Evolutionary conservation across 2,329 filamentous ascomycete genomes (phyloP).

Genomic region (Fusarium hainanense): DNA sequence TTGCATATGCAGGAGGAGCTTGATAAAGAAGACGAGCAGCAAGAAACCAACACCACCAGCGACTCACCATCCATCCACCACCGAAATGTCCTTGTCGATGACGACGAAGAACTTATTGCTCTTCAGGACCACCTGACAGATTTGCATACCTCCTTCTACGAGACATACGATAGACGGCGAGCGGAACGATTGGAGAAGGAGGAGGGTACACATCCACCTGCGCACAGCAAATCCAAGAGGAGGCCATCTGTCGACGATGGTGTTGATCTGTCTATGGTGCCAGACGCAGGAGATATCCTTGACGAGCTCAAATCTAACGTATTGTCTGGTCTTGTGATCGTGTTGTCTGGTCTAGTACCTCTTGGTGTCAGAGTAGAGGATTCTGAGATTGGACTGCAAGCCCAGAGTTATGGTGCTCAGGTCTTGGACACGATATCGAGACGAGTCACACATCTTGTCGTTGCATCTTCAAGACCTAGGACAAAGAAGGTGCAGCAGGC

Average conservation of each 20-base stretch:
- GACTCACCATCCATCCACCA: slow-evolving; percentile 52
- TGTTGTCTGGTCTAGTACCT: slow-evolving; percentile 91
- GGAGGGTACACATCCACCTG: slow-evolving; percentile 51
- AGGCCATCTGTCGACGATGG: slow-evolving; percentile 53
- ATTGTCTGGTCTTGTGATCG: slow-evolving; percentile 79
- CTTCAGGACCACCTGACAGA: slow-evolving; percentile 80
- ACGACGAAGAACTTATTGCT: slow-evolving; percentile 83
- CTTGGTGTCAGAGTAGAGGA: slow-evolving; percentile 80
- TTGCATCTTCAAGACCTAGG: slow-evolving; percentile 75
- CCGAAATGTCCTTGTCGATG: slow-evolving; percentile 83
- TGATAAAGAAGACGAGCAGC: slow-evolving; percentile 76
- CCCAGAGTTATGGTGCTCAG: slow-evolving; percentile 83
- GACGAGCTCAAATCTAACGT: slow-evolving; percentile 81
- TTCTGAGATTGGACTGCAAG: slow-evolving; percentile 89
- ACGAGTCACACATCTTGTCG: slow-evolving; percentile 79
- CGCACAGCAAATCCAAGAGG: slow-evolving; percentile 48
- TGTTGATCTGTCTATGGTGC: slow-evolving; percentile 67
- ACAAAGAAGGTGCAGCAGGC: slow-evolving; percentile 94
- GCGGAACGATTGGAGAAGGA: slow-evolving; percentile 50
- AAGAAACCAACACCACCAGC: slow-evolving; percentile 41
- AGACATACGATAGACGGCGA: slow-evolving; percentile 76
- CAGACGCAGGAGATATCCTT: slow-evolving; percentile 88
- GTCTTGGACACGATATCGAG: slow-evolving; percentile 67
- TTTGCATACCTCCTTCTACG: slow-evolving; percentile 84
- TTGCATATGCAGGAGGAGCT: slow-evolving; percentile 92